Base-by-base conservation (phyloP, 345 rosid genomes). In the Conringia planisiliqua region DNA sequence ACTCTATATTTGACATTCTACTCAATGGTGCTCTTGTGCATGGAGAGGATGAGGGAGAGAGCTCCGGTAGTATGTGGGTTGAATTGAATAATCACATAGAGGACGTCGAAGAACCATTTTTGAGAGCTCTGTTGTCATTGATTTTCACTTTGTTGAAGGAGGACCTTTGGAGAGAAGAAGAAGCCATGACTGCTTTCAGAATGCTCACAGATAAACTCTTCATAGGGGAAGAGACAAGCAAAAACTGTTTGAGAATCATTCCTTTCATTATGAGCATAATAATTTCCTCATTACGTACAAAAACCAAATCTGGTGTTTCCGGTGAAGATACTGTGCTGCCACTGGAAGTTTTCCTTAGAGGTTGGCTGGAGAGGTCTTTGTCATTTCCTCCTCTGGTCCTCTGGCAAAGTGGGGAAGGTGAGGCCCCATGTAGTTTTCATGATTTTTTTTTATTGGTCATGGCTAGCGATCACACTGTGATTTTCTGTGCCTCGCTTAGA, bases 21-120 rank as follows among this genome's bases (percentile, higher is more conserved):
- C 89, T 94, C 70, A 88, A 83, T 79, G 95, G 97, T 69, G 90
- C 96, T 61, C 90, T 94, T 66, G 80, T 84, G 77, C 88, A 83
- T 74, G 95, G 84, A 70, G 83, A 76, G 83, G 74, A 66, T 73
- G 71, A 57, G 46, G 43, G 42, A 33, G 76, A 62, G 68, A 72
- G 74, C 79, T 70, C 61, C 16, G 76, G 79, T 62, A 75, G 79
- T 73, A 71, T 80, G 66, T 85, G 85, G 84, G 65, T 83, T 74
- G 71, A 78, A 59, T 71, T 73, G 52, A 85, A 61, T 58, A 81
- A 83, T 74, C 83, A 80, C 62, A 58, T 87, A 63, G 87, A 80
- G 73, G 84, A 79, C 39, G 61, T 89, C 52, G 61, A 82, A 78
- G 97, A 88, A 80, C 97, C 93, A 70, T 90, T 90, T 75, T 65